phyloP scores from a whole-genome alignment of 352 stramenopile species.

The Phytophthora constricta region DNA sequence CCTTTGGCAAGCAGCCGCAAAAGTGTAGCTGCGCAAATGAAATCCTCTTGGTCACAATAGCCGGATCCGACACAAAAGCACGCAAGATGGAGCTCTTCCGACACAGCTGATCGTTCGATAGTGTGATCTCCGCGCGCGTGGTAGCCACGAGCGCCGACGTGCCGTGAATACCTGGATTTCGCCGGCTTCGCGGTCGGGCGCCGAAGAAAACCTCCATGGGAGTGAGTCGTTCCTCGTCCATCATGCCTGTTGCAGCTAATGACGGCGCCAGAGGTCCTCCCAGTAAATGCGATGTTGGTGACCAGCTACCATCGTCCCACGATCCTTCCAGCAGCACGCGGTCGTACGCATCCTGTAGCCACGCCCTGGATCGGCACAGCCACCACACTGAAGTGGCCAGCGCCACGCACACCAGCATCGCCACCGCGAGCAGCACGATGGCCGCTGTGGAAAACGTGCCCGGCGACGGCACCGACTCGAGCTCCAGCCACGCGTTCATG shows the following conservation, averaged over 20 bases:
- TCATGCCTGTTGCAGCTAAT: constrained; percentile 17
- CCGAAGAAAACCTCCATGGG: constrained; percentile 65
- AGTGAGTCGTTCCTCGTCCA: constrained; percentile 44
- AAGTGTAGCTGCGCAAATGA: constrained; percentile 80
- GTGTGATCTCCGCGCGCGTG: constrained; percentile 53
- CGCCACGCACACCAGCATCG: constrained; percentile 44
- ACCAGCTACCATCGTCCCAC: constrained; percentile 39
- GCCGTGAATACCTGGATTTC: constrained; percentile 30
- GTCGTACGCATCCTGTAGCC: constrained; percentile 45
- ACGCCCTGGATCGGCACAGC: constrained; percentile 51
- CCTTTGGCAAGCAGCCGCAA: constrained; percentile 74
- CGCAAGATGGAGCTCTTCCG: constrained; percentile 58
- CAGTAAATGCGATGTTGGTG: constrained; percentile 42
- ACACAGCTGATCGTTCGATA: constrained; percentile 77
- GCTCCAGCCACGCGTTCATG: constrained; percentile 68
- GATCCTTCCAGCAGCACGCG: constrained; percentile 38
- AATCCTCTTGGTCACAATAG: constrained; percentile 78
- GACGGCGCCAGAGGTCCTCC: constrained; percentile 32
- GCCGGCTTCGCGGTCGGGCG: constrained; percentile 41
- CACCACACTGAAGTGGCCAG: constrained; percentile 55
- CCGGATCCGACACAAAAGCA: constrained; percentile 70
- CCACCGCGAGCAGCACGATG: constrained; percentile 53
- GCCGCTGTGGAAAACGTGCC: constrained; percentile 63
- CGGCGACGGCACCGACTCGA: constrained; percentile 38
- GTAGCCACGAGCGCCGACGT: constrained; percentile 43